Conservation (phyloP, 2,329 filamentous ascomycete species). For the Epichloe sylvatica region DNA sequence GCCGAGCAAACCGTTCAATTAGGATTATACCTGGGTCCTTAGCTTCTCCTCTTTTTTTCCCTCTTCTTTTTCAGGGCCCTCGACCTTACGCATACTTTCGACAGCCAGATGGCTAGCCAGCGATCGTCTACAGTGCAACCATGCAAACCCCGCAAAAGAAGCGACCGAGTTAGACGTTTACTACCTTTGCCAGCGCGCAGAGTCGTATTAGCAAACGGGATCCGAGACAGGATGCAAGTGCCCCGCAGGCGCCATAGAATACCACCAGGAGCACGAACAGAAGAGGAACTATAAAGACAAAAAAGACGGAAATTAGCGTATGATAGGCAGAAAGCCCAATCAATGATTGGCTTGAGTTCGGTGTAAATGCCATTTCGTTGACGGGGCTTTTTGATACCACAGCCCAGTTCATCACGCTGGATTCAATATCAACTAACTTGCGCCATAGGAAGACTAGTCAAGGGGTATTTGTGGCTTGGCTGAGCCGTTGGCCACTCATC, state of each 20-base stretch:
- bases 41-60: neutral
- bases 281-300: neutral
- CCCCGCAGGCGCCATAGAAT: constrained; percentile 1
- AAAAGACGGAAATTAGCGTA: neutral
- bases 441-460: neutral
- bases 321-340: constrained; percentile 1
- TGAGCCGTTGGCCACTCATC: too few relatives aligned
- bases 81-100: neutral
- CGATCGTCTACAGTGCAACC: constrained; percentile 9
- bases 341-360: neutral
- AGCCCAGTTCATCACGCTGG: neutral
- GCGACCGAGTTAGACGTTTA: neutral
- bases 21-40: neutral
- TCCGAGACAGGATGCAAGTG: constrained; percentile 1
- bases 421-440: neutral
- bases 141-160: constrained; percentile 8
- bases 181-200: constrained; percentile 3
- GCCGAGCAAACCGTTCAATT: neutral
- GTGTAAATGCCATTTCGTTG: neutral
- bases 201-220: constrained; percentile 1
- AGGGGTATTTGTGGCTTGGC: neutral
- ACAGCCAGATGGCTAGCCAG: neutral
- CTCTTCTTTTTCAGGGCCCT: neutral
- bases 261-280: neutral
- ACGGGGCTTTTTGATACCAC: constrained; percentile 1